These are phyloP conservation scores for Lecanicillium sp. DNA, from an alignment of 2,329 filamentous ascomycete genomes.

Conservation along the genomic window DNA sequence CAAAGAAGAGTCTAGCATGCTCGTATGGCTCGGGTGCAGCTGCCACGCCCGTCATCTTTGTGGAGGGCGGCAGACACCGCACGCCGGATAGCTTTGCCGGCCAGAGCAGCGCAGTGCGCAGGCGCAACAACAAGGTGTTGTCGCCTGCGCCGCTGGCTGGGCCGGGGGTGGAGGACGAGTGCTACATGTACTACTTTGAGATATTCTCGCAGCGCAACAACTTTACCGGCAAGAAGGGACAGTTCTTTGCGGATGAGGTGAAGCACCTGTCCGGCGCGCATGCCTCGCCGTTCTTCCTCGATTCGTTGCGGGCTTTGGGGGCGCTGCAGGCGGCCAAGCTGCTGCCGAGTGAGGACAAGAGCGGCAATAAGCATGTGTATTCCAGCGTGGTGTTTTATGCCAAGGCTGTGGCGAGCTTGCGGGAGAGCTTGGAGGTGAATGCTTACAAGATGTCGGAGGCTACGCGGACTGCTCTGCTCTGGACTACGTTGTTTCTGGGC, in stretches of 20 bases:
- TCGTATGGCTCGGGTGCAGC: constrained; percentile 9
- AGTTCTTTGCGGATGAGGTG: constrained; percentile 13
- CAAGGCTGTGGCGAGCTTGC: constrained; percentile 16
- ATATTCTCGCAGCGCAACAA: constrained; percentile 19
- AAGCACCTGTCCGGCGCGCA: constrained; percentile 13
- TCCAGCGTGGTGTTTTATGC: constrained; percentile 19
- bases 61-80: constrained; percentile 14
- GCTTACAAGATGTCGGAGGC: constrained; percentile 11
- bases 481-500: constrained; percentile 25
- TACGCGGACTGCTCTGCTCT: constrained; percentile 12
- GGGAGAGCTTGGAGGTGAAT: constrained; percentile 9
- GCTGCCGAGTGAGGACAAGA: constrained; percentile 2
- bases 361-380: not conserved
- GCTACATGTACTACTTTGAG: constrained; percentile 22
- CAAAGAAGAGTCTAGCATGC: constrained; percentile 16
- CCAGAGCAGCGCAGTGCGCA: not conserved
- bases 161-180: constrained; percentile 10
- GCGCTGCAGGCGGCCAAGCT: constrained; percentile 22
- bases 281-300: constrained; percentile 12
- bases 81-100: not conserved
- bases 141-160: not conserved
- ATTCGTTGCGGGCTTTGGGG: constrained; percentile 22
- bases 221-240: constrained; percentile 13
- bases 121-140: not conserved
- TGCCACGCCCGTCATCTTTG: constrained; percentile 11